Base-by-base conservation (phyloP, 2,329 filamentous ascomycete species). In the Neurospora sp. region DNA sequence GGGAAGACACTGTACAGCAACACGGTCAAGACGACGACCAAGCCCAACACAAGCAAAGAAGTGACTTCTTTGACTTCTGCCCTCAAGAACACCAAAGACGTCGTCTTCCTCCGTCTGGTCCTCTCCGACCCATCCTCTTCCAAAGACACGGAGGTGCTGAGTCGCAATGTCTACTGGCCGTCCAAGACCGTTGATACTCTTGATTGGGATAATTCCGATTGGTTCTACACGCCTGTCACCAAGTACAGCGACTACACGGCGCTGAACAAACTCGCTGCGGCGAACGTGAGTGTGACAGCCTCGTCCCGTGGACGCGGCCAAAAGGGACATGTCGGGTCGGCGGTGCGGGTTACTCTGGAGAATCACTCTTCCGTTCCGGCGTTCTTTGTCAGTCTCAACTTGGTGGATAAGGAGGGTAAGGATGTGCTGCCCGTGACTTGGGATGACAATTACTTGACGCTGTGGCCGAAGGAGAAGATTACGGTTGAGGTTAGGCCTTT, bases 401-500 rank as follows among this genome's bases (percentile, higher is more conserved):
- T 88, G 1, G 79, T 87, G 0, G 81, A 87, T 71, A 71, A 69
- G 2, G 70, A 76, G 0, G 82, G 82, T 0, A 73, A 78, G 0
- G 85, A 87, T 67, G 79, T 88, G 0, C 72, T 82, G 4, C 85
- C 87, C 0, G 81, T 87, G 0, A 79, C 80, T 23, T 90, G 88
- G 87, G 84, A 83, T 0, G 87, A 89, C 72, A 90, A 90, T 71
- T 90, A 89, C 71, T 79, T 90, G 12, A 89, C 87, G 1, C 77
- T 90, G 10, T 88, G 84, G 81, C 86, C 87, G 0, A 77, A 79
- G 0, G 88, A 90, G 79, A 83, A 78, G 68, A 65, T 87, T 6
- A 77, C 76, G 8, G 23, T 86, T 67, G 69, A 17, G 3, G 73
- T 69, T 4, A 69, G 8, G 17, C 11, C 39, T 0, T 39, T 71